phyloP scores from a whole-genome alignment of 208 protist species.

The Leptomonas pyrrhocoris region DNA sequence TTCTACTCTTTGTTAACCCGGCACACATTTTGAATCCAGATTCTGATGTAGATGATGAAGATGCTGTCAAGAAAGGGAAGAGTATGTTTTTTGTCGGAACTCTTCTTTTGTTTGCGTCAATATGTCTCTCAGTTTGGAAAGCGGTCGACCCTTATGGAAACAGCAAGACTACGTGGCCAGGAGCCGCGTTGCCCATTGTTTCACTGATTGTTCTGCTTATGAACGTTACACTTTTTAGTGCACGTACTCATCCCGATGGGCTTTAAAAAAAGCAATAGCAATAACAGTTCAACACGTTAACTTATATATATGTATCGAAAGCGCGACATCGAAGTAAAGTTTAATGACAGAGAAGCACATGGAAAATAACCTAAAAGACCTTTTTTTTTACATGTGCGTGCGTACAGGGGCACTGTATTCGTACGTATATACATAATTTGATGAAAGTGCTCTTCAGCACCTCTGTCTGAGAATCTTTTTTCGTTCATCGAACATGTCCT shows the following conservation, averaged over 20 bases:
- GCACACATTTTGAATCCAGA: constrained; percentile 26
- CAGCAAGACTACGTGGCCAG: constrained; percentile 38
- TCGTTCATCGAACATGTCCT: background rate
- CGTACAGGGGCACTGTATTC: too few species aligned
- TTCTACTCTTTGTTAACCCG: constrained; percentile 57
- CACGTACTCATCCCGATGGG: constrained; percentile 16
- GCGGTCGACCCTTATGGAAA: constrained; percentile 51
- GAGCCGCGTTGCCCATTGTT: constrained; percentile 50
- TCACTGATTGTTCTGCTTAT: constrained; percentile 49
- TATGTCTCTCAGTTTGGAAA: constrained; percentile 64
- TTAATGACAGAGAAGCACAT: too few species aligned
- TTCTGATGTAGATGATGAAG: constrained; percentile 38
- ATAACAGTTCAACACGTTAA: too few species aligned
- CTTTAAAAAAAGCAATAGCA: background rate
- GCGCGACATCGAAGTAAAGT: too few species aligned
- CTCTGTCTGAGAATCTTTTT: background rate
- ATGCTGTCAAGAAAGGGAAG: constrained; percentile 44
- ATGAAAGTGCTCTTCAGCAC: too few species aligned
- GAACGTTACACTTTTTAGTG: constrained; percentile 28
- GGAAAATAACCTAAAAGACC: too few species aligned
- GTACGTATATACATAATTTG: too few species aligned
- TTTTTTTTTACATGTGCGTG: too few species aligned
- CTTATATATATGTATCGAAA: too few species aligned
- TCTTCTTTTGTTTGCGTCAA: constrained; percentile 55
- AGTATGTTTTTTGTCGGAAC: constrained; percentile 57